Evolutionary conservation across 768 basidiomycete species (phyloP), one percentile per base, ranked within the genome.

Genomic region (Butyriboletus loyo): DNA sequence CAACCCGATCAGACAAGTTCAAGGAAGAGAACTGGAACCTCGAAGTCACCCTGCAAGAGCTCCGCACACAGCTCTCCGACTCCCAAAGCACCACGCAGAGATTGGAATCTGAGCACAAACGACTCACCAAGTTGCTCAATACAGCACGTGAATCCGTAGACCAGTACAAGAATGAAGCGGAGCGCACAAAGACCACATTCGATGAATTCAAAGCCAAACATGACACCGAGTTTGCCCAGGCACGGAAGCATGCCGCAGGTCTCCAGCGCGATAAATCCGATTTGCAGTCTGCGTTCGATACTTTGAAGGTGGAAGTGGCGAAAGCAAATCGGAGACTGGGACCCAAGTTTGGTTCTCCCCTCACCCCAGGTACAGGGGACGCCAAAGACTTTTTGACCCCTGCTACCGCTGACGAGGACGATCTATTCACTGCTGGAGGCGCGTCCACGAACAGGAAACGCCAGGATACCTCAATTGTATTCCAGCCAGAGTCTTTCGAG

Each of bases 21-120:
- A 93, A 93, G 73, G 96, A 98, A 73, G 93, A 95, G 72, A 98
- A 97, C 68, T 98, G 97, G 97, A 96, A 98, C 65, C 84, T 98
- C 52, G 96, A 98, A 74, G 93, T 98, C 44, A 81, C 82, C 15
- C 75, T 93, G 27, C 96, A 98, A 67, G 94, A 97, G 53, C 78
- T 94, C 22, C 86, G 86, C 35, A 73, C 81, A 1, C 84, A 89
- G 58, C 76, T 88, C 41, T 65, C 78, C 28, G 85, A 89, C 44
- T 78, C 83, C 1, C 85, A 90, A 56, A 71, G 84, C 17, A 76
- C 84, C 8, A 72, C 78, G 4, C 79, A 83, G 57, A 85, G 90
- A 40, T 75, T 90, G 21, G 92, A 95, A 63, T 74, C 82, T 34
- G 97, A 98, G 58, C 84, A 88, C 57, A 88, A 92, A 67, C 85